These are phyloP conservation scores for Aphanomyces euteiches DNA, from an alignment of 352 stramenopile genomes.

Conservation along the genomic window DNA sequence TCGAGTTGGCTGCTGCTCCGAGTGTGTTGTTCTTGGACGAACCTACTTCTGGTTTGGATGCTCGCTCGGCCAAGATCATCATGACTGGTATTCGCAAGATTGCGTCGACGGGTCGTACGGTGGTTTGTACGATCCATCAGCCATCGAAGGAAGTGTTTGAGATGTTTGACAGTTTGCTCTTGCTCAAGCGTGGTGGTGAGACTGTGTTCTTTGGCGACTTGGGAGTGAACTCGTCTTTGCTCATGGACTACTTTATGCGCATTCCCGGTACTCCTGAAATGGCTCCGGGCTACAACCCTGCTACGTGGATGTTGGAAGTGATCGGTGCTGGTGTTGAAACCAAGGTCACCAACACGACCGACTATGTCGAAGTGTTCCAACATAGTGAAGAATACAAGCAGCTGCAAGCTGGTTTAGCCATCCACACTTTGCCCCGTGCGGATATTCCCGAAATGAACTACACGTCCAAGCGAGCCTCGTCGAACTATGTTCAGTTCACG, in stretches of 20 bases:
- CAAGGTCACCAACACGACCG: slow-evolving; percentile 26
- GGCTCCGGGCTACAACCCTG: slow-evolving; percentile 54
- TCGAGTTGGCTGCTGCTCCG: slow-evolving; percentile 85
- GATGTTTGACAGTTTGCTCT: slow-evolving; percentile 81
- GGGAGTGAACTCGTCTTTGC: slow-evolving; percentile 31
- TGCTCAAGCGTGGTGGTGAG: slow-evolving; percentile 59
- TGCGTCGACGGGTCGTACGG: slow-evolving; percentile 58
- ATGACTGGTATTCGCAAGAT: slow-evolving; percentile 87
- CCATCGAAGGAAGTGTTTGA: slow-evolving; percentile 85
- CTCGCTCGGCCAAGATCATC: slow-evolving; percentile 80
- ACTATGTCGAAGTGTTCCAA: slow-evolving; percentile 47
- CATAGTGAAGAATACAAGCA: slow-evolving; percentile 37
- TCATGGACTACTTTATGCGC: slow-evolving; percentile 55
- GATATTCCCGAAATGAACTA: slow-evolving; percentile 45
- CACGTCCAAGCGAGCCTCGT: slow-evolving; percentile 41
- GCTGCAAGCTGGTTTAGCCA: slow-evolving; percentile 44
- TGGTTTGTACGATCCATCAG: slow-evolving; percentile 92
- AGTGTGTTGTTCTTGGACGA: slow-evolving; percentile 88
- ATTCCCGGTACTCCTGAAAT: slow-evolving; percentile 46
- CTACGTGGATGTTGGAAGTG: slow-evolving; percentile 64
- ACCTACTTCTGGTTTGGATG: slow-evolving; percentile 84
- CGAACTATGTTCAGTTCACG: slow-evolving; percentile 36
- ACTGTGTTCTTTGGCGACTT: slow-evolving; percentile 60
- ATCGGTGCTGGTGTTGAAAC: slow-evolving; percentile 46
- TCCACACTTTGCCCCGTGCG: slow-evolving; percentile 37